Conservation (phyloP, 805 yeast genomes). For the Starmerella sirachaensis region DNA sequence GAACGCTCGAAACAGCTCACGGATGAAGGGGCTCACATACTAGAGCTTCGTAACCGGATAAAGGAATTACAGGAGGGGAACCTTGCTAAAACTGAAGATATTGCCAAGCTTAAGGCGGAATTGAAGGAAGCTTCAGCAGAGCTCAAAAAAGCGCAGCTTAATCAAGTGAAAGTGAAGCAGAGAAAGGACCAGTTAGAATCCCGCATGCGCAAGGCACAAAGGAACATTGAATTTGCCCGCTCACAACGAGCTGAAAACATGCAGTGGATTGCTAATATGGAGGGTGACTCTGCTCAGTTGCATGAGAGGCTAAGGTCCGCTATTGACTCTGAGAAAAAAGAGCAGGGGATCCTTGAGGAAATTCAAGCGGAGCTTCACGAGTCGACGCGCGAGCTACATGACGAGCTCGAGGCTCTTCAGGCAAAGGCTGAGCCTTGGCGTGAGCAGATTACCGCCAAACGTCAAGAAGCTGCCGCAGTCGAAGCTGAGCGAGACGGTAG, state of each 20-base stretch:
- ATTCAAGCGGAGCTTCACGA: conserved; percentile 56
- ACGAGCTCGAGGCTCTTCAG: conserved; percentile 52
- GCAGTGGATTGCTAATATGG: conserved; percentile 32
- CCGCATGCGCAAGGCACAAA: conserved; percentile 29
- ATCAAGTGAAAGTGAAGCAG: conserved; percentile 62
- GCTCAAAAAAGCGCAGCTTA: conserved; percentile 37
- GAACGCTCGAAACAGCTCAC: conserved; percentile 33
- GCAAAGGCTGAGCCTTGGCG: conserved; percentile 73
- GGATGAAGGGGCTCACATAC: conserved; percentile 20
- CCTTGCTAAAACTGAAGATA: background rate
- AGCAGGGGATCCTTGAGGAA: conserved; percentile 37
- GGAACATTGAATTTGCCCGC: conserved; percentile 30
- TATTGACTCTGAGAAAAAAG: conserved; percentile 38
- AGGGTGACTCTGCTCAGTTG: conserved; percentile 27
- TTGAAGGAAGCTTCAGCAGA: conserved; percentile 25
- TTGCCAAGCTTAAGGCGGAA: conserved; percentile 23
- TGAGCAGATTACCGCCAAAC: conserved; percentile 41
- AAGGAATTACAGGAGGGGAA: background rate
- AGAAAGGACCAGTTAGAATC: conserved; percentile 51
- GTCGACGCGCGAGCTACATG: conserved; percentile 59
- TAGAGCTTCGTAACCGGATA: conserved; percentile 18
- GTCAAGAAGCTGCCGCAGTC: conserved; percentile 39
- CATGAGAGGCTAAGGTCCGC: conserved; percentile 35
- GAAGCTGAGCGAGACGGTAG: conserved; percentile 55
- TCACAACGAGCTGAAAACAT: conserved; percentile 28